These are phyloP conservation scores for Aurantiochytrium sp. DNA, from an alignment of 108 stramenopile genomes.

Conservation along the genomic window DNA sequence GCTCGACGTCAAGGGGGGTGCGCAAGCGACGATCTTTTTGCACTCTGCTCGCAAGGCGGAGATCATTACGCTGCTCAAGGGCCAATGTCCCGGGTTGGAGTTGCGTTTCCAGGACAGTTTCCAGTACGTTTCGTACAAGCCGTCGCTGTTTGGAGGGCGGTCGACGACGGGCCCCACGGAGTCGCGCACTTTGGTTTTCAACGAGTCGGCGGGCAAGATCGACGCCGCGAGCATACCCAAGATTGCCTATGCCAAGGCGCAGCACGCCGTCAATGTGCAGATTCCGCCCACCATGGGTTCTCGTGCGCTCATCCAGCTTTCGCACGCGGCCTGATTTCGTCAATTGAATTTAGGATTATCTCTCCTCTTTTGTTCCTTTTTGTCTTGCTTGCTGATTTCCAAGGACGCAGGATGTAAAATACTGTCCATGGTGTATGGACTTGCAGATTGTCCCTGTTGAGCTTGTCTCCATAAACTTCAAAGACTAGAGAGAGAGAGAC, in stretches of 20 bases:
- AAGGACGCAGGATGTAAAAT: too few relatives aligned
- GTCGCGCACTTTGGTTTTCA: not conserved
- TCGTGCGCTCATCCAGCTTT: not conserved
- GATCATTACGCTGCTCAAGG: conserved; percentile 10
- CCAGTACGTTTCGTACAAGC: conserved; percentile 4
- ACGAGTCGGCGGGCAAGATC: not conserved
- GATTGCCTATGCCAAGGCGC: not conserved
- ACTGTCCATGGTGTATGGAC: too few relatives aligned
- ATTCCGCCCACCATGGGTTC: not conserved
- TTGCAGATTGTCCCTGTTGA: too few relatives aligned
- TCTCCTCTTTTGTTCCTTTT: too few relatives aligned
- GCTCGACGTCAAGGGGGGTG: not conserved
- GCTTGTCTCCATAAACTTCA: too few relatives aligned
- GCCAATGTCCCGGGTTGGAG: not conserved
- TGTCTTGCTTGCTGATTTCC: too few relatives aligned
- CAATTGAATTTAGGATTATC: too few relatives aligned
- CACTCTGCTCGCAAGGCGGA: not conserved
- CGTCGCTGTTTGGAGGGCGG: not conserved
- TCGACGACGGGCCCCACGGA: not conserved
- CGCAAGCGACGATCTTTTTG: not conserved
- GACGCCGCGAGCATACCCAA: not conserved
- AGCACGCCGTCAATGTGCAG: not conserved
- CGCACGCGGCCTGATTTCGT: not conserved
- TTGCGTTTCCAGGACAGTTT: not conserved
- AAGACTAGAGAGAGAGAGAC: too few relatives aligned